Conservation (phyloP, 1,284 basidiomycete genomes). For the Earliella scabrosa region DNA sequence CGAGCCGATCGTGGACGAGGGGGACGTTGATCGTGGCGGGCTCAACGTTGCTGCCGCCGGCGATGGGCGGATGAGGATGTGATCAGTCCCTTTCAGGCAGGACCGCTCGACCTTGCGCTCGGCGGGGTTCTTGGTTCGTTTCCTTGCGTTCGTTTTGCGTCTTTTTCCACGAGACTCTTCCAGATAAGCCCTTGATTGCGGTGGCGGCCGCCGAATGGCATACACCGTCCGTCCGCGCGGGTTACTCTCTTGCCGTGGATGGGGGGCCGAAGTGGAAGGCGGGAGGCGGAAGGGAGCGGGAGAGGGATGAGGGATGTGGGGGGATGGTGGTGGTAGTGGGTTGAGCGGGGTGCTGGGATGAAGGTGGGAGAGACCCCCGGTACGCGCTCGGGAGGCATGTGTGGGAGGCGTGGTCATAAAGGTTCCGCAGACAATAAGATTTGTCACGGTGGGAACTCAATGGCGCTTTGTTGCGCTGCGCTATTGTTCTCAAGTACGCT, state of each 20-base stretch:
- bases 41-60: background rate
- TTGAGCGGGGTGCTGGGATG: background rate
- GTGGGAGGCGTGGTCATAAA: background rate
- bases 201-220: background rate
- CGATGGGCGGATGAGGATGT: background rate
- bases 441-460: background rate
- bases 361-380: background rate
- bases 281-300: background rate
- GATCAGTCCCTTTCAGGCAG: background rate
- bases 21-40: background rate
- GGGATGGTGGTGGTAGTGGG: slow-evolving; percentile 3
- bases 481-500: background rate
- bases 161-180: no score
- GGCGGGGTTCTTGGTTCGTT: background rate
- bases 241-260: background rate
- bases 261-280: background rate
- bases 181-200: no score
- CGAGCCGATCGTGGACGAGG: no score
- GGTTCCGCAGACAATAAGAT: background rate
- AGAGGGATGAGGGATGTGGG: background rate
- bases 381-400: background rate
- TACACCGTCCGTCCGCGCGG: no score
- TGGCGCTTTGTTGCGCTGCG: background rate
- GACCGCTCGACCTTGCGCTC: background rate
- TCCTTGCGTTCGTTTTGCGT: no score